Conservation (phyloP, 768 basidiomycete species). For the Lactarius pseudohatsudake region DNA sequence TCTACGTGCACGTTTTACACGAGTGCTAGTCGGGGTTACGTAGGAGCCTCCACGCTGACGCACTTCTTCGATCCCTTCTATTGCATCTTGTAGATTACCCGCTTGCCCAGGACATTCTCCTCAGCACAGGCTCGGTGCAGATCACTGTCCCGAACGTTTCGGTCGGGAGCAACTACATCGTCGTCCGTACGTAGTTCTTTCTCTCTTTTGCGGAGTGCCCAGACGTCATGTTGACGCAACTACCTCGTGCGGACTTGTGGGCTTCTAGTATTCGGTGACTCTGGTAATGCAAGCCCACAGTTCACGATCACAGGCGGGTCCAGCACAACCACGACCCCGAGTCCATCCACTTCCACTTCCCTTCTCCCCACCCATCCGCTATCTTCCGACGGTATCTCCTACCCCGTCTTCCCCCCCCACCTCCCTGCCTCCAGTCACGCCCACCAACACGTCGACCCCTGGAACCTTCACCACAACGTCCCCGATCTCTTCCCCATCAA, state of each 20-base stretch:
- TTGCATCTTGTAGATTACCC: slow-evolving; percentile 32
- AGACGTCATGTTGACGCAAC: background rate
- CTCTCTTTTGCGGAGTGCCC: background rate
- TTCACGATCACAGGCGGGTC: slow-evolving; percentile 37
- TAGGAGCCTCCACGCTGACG: slow-evolving; percentile 6
- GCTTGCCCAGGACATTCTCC: slow-evolving; percentile 40
- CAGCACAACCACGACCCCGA: background rate
- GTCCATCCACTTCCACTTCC: background rate
- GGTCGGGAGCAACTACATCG: slow-evolving; percentile 38
- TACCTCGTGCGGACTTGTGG: background rate
- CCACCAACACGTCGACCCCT: background rate
- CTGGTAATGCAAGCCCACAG: slow-evolving; percentile 43
- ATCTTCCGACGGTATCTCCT: background rate
- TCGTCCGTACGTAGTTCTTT: slow-evolving; percentile 42
- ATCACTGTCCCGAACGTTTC: slow-evolving; percentile 42
- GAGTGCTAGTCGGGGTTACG: background rate
- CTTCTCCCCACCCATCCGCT: background rate
- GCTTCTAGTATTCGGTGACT: slow-evolving; percentile 49
- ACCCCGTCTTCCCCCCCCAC: background rate
- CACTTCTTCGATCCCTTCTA: background rate
- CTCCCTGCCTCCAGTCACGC: background rate
- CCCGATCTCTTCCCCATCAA: background rate
- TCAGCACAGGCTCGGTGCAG: slow-evolving; percentile 38
- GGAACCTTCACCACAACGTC: background rate
- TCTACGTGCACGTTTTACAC: background rate